A percentile compares a stretch with the other conserved stretches of the same genome.
phyloP scores from a whole-genome alignment of 2,329 filamentous ascomycete genomes.

The Dactylellina drechsleri region DNA sequence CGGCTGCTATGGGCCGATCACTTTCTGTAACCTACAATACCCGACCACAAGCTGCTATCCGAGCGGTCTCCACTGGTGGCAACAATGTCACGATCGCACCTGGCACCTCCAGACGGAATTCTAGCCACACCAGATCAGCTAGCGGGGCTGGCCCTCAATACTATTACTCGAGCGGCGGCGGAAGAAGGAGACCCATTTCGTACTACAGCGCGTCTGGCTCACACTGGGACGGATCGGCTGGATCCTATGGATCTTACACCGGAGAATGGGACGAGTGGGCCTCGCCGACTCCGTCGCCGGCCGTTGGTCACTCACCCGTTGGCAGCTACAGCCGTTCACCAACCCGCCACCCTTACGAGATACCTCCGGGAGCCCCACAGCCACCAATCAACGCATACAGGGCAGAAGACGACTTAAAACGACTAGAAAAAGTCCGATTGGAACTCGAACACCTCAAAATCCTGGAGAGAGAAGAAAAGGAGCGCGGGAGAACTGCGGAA shows the following conservation, averaged over 20 bases:
- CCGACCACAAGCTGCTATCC: slow-evolving; percentile 17
- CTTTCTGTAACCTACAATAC: slow-evolving; percentile 41
- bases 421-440: slow-evolving; percentile 46
- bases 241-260: slow-evolving; percentile 41
- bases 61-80: slow-evolving; percentile 42
- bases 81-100: slow-evolving; percentile 26
- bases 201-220: slow-evolving; percentile 39
- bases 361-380: slow-evolving; percentile 44
- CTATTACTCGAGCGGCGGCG: slow-evolving; percentile 35
- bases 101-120: slow-evolving; percentile 35
- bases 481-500: slow-evolving; percentile 52
- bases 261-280: slow-evolving; percentile 51
- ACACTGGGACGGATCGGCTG: slow-evolving; percentile 47
- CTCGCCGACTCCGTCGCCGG: slow-evolving; percentile 19
- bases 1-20: slow-evolving; percentile 41
- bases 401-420: slow-evolving; percentile 38
- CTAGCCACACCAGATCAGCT: slow-evolving; percentile 40
- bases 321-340: slow-evolving; percentile 51
- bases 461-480: slow-evolving; percentile 46
- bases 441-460: slow-evolving; percentile 49
- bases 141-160: slow-evolving; percentile 47
- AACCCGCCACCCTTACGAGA: slow-evolving; percentile 35
- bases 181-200: slow-evolving; percentile 39
- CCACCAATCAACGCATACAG: slow-evolving; percentile 43
- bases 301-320: slow-evolving; percentile 40